Evolutionary conservation across 768 basidiomycete genomes (phyloP), one percentile per base, ranked within the genome.

Genomic region (Galerina marginata): DNA sequence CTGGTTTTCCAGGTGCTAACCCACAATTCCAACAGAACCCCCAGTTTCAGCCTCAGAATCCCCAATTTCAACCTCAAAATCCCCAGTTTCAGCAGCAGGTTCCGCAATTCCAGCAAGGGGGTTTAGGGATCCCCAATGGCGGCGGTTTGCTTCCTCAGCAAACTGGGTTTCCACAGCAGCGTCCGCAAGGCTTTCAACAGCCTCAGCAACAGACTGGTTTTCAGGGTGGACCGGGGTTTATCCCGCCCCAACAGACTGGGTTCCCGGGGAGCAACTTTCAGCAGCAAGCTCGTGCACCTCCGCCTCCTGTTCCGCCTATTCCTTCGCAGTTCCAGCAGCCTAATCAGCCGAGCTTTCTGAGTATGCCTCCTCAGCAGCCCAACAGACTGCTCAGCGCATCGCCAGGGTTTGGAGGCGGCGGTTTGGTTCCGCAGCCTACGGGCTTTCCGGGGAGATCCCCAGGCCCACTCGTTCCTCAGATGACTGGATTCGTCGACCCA

Each of bases 401-500:
- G n/a, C 87, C 83, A 29, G 84, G 78, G 4, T 68, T 83, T 40
- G 76, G 78, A 23, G 76, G 73, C 1, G 69, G 76, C 6, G 75
- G 79, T 25, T 74, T 87, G 51, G 59, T 74, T 6, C 72, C 86
- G 23, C 89, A 89, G 68, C 77, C 76, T 12, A 88, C 87, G 4
- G 88, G 91, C 1, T 91, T 86, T 66, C 77, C 75, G 12, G 81
- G 81, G 26, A 74, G 62, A 51, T 67, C 77, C 45, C 60, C 69
- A 7, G 61, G 74, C 67, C 36, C 81, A 83, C 82, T 94, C 52
- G 78, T 89, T 1, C 83, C 91, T 14, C 93, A 95, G 68, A 75
- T 81, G 55, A 95, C 93, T 6, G 93, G 93, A 20, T 92, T 84
- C 67, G 77, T 91, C 55, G 91, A 96, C 75, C 95, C 94, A 1